Evolutionary conservation across 352 stramenopile genomes (phyloP), one percentile per base, ranked within the genome.

Genomic region (Globisporangium cederbergense): DNA sequence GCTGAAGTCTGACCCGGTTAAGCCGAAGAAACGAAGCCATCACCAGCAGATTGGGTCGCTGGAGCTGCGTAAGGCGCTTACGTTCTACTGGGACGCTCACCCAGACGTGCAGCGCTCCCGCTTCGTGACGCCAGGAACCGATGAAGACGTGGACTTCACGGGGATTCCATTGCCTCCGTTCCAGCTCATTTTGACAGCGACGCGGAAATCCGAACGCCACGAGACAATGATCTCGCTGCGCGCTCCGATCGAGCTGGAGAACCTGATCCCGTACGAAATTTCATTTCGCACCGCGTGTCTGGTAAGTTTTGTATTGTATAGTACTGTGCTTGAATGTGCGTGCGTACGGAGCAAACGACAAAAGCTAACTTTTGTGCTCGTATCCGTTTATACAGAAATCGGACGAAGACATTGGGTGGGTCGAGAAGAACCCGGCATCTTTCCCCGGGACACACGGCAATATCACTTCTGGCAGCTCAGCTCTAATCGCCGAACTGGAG

Each of bases 81-180:
- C 82, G 9, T 92, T 92, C 60, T 92, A 90, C 62, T 92, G 83
- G 83, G 77, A 90, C 60, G 72, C 77, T 0, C 79, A 81, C 65
- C 16, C 40, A 9, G 25, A 55, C 3, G 14, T 50, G 22, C 28
- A 54, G 63, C 78, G 56, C 58, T 58, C 42, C 0, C 22, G 54
- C 11, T 66, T 66, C 36, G 60, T 46, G 30, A 2, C 51, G 5
- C 25, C 50, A 22, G 53, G 32, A 22, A 43, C 40, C 25, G 20
- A 34, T 10, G 60, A 60, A n/a, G 49, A 34, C 3, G 34, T 60
- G 18, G 57, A 64, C 34, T 68, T 68, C 38, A 42, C 57, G 2
- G 56, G 50, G 8, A 60, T 88, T 1, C 81, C 81, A 16, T 47
- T 87, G 1, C 80, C 84, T 28, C 82, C 84, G 20, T 91, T 90